phyloP scores from a whole-genome alignment of 192 early-diverging fungal genomes.

The Linnemannia schmuckeri region DNA sequence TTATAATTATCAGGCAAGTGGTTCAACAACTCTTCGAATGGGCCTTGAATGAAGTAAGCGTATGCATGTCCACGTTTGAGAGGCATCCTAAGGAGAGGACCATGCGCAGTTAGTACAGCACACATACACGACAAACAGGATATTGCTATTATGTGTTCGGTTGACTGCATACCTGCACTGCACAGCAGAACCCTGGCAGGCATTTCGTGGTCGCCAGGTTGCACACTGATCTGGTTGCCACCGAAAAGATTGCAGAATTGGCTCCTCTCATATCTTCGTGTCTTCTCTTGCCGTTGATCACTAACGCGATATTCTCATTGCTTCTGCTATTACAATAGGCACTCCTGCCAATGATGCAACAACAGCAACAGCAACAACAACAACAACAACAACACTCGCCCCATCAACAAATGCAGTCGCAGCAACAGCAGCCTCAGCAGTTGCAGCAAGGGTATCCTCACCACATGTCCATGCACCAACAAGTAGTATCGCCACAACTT shows the following conservation, averaged over 20 bases:
- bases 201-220: background rate
- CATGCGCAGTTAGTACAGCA: background rate
- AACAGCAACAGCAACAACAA: conserved; percentile 34
- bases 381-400: conserved; percentile 38
- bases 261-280: no score
- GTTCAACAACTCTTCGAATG: background rate
- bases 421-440: conserved; percentile 29
- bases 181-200: background rate
- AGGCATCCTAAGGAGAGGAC: background rate
- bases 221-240: background rate
- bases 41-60: background rate
- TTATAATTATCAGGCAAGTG: conserved; percentile 54
- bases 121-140: background rate
- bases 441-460: conserved; percentile 39
- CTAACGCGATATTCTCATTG: background rate
- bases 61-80: background rate
- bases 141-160: background rate
- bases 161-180: background rate
- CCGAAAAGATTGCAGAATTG: background rate
- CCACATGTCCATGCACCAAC: conserved; percentile 38
- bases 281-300: background rate
- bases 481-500: conserved; percentile 36
- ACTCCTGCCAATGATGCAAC: conserved; percentile 30
- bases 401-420: conserved; percentile 16
- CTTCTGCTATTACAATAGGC: conserved; percentile 13